These are phyloP conservation scores for Mercurialis annua DNA, from an alignment of 345 rosid genomes.

Conservation along the genomic window DNA sequence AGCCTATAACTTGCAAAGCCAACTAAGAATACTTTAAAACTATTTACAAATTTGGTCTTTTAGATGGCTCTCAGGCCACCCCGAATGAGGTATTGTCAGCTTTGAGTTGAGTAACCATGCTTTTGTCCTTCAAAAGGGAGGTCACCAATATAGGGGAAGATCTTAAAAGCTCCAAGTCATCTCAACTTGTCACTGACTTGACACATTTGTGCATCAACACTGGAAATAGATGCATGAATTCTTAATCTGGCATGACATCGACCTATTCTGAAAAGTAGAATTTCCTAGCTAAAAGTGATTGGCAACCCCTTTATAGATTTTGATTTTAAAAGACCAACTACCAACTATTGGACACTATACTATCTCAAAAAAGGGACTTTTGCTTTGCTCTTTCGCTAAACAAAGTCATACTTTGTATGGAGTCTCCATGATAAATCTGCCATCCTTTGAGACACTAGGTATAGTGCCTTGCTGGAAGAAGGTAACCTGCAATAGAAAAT, in stretches of 20 bases:
- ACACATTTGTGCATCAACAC: neutral
- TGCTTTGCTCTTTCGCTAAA: slow-evolving; percentile 4
- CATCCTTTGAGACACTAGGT: slow-evolving; percentile 86
- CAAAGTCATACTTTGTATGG: slow-evolving; percentile 69
- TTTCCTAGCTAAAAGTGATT: neutral
- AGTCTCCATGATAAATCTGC: slow-evolving; percentile 88
- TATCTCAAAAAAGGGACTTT: neutral
- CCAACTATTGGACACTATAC: neutral
- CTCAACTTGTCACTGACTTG: neutral
- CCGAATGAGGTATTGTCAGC: neutral
- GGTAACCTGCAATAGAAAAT: slow-evolving; percentile 52
- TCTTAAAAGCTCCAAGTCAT: neutral
- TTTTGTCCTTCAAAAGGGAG: neutral
- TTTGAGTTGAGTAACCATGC: neutral
- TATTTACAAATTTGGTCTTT: neutral
- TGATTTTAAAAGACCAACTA: neutral
- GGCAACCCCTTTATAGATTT: neutral
- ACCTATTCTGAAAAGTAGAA: neutral
- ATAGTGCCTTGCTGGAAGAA: slow-evolving; percentile 97
- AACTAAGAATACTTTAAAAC: neutral
- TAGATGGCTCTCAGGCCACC: neutral
- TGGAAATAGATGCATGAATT: neutral
- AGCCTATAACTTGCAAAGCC: neutral
- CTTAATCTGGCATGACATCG: neutral
- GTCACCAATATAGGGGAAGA: no score